Conservation (phyloP, 2,329 filamentous ascomycete species). For the Aspergillus brunneoviolaceus region DNA sequence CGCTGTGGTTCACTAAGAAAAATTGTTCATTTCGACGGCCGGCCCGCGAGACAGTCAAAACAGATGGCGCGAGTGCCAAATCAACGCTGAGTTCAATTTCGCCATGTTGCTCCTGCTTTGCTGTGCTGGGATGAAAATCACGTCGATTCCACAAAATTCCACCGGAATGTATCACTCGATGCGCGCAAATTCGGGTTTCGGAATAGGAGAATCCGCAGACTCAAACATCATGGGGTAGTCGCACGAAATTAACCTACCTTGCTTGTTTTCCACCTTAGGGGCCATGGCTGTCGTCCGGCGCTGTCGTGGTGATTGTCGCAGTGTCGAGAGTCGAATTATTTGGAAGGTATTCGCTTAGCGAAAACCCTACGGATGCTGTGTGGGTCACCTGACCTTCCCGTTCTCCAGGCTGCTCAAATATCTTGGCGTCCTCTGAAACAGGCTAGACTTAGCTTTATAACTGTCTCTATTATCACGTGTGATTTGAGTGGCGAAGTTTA, state of each 20-base stretch:
- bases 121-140: neutral
- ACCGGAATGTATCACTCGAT: conserved; percentile 12
- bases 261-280: conserved; percentile 48
- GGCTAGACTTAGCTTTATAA: neutral
- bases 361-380: conserved; percentile 40
- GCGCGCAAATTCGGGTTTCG: conserved; percentile 23
- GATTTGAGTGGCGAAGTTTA: neutral
- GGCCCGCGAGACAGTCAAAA: neutral
- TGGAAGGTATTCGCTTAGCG: conserved; percentile 41
- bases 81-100: neutral
- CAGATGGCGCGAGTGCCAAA: neutral
- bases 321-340: conserved; percentile 42
- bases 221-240: conserved; percentile 39
- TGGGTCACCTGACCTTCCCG: conserved; percentile 39
- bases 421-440: conserved; percentile 13
- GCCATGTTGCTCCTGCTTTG: neutral
- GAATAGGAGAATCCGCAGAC: conserved; percentile 11
- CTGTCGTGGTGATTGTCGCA: conserved; percentile 46
- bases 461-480: neutral
- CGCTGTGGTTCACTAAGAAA: conserved; percentile 6
- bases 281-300: conserved; percentile 50
- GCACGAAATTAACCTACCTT: conserved; percentile 39
- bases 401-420: conserved; percentile 4
- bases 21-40: neutral
- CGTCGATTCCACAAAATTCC: neutral